A percentile compares a stretch with the other conserved stretches of the same genome.
Conservation (phyloP, 208 protist genomes). For the Wallacemonas collosoma region DNA sequence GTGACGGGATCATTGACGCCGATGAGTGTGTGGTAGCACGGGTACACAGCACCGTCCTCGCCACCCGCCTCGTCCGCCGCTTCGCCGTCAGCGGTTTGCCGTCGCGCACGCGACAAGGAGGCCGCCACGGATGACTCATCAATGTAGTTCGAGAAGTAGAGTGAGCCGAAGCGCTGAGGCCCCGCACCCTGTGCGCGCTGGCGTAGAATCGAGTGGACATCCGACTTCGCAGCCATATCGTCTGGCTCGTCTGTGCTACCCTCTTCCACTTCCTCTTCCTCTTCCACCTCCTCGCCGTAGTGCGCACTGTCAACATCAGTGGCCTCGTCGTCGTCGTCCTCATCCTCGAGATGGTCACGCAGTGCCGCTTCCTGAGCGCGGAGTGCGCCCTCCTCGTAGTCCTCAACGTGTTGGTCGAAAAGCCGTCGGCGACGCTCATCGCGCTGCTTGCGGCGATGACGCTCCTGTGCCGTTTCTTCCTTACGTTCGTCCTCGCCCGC, state of each 20-base stretch:
- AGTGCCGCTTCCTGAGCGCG: conserved; percentile 11
- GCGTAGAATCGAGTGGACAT: conserved; percentile 6
- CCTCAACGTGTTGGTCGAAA: conserved; percentile 35
- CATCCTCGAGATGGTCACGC: not conserved
- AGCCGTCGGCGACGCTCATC: conserved; percentile 14
- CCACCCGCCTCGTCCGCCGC: not conserved
- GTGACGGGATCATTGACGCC: conserved; percentile 51
- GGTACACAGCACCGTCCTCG: conserved; percentile 10
- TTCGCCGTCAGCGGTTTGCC: not conserved
- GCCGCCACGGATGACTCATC: conserved; percentile 17
- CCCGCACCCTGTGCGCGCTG: conserved; percentile 16
- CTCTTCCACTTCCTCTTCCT: conserved; percentile 10
- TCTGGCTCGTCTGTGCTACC: conserved; percentile 19
- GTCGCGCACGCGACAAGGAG: not conserved
- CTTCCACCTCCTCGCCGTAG: conserved; percentile 3
- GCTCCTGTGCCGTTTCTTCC: conserved; percentile 5
- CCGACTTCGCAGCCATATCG: conserved; percentile 6
- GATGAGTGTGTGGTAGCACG: conserved; percentile 76
- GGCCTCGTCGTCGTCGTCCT: not conserved
- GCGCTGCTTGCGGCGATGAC: conserved; percentile 5
- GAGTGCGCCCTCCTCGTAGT: conserved; percentile 33
- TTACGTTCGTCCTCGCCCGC: not conserved
- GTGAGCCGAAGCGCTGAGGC: conserved; percentile 44
- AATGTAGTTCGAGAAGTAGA: conserved; percentile 65
- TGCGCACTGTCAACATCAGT: too few relatives aligned